Evolutionary conservation across 2,329 filamentous ascomycete genomes (phyloP).

Genomic region (Setomelanomma holmii): DNA sequence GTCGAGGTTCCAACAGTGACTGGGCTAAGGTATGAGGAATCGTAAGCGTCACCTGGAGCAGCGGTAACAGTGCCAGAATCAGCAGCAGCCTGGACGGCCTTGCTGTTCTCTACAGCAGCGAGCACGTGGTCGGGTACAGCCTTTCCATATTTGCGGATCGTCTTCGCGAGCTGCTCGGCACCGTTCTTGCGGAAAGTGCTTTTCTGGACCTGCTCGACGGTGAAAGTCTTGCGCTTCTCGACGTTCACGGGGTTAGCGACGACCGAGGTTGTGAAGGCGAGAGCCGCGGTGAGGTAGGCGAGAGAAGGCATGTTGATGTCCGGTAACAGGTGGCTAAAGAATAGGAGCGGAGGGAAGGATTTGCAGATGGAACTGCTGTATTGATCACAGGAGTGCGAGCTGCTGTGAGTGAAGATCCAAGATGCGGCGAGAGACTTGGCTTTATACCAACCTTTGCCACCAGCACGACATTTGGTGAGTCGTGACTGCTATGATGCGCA

Average conservation of each 20-base stretch:
- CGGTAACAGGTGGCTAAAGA: conserved; percentile 15
- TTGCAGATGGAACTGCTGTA: background rate
- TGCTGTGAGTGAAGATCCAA: conserved; percentile 22
- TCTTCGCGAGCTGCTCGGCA: conserved; percentile 47
- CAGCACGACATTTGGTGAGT: conserved; percentile 16
- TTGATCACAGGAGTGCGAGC: conserved; percentile 8
- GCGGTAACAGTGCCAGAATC: conserved; percentile 49
- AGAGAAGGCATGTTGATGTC: conserved; percentile 42
- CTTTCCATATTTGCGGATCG: conserved; percentile 49
- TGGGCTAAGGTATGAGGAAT: conserved; percentile 50
- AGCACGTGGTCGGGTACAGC: conserved; percentile 35
- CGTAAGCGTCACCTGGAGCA: conserved; percentile 49
- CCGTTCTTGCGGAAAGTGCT: conserved; percentile 47
- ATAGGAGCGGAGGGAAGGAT: background rate
- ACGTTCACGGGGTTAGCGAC: conserved; percentile 39
- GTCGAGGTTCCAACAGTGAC: conserved; percentile 69
- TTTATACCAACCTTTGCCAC: conserved; percentile 36
- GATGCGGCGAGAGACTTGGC: conserved; percentile 25
- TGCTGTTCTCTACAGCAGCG: conserved; percentile 40
- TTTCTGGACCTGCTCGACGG: conserved; percentile 40
- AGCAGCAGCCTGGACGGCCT: conserved; percentile 17
- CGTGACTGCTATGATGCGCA: conserved; percentile 14
- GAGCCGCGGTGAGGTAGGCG: conserved; percentile 37
- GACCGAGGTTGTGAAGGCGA: conserved; percentile 37
- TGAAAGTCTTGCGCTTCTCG: conserved; percentile 38